A percentile compares a stretch with the other conserved stretches of the same genome.
Evolutionary conservation across 331 rosid genomes (phyloP).

Genomic region (Arachis monticola): DNA sequence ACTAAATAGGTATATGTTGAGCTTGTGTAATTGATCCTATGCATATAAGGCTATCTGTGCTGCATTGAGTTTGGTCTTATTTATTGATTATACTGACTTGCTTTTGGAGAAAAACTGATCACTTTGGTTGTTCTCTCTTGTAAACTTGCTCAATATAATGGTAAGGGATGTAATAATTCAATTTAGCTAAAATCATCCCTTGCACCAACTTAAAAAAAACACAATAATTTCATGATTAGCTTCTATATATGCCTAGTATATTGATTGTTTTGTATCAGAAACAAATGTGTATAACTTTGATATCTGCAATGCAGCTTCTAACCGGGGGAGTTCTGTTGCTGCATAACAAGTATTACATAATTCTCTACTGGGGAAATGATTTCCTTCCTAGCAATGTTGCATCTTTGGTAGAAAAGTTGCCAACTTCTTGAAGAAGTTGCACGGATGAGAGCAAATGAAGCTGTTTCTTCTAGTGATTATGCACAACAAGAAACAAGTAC

Average conservation of each 20-base stretch:
- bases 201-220: neutral
- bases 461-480: conserved; percentile 49
- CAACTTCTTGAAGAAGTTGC: conserved; percentile 71
- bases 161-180: conserved; percentile 15
- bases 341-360: conserved; percentile 71
- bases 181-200: conserved; percentile 9
- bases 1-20: too few species aligned
- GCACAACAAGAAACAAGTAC: conserved; percentile 40
- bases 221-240: neutral
- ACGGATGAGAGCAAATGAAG: conserved; percentile 58
- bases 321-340: conserved; percentile 84
- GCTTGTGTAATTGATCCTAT: neutral
- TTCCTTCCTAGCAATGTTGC: conserved; percentile 69
- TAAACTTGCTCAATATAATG: neutral
- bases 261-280: conserved; percentile 22
- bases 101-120: too few species aligned
- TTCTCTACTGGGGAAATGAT: conserved; percentile 88
- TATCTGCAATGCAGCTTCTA: conserved; percentile 64
- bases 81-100: too few species aligned
- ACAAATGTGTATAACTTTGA: conserved; percentile 25
- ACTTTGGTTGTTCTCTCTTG: conserved; percentile 20
- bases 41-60: neutral
- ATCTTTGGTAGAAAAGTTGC: conserved; percentile 53
- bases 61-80: too few species aligned
- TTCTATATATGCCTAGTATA: conserved; percentile 13